Conservation (phyloP, 768 basidiomycete species). For the Leccinum imitatum region DNA sequence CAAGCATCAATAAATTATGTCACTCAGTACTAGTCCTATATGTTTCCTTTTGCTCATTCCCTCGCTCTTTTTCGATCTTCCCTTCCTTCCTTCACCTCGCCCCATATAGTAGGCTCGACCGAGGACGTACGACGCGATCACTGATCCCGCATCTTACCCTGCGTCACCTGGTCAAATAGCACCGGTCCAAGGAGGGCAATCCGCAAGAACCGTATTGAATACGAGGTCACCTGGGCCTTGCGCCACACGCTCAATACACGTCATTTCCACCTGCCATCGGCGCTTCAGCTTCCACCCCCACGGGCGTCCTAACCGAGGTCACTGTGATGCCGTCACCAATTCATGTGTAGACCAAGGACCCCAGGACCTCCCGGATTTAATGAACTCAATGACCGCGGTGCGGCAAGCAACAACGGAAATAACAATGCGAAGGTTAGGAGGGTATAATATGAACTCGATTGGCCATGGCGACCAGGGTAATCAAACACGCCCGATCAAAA, state of each 20-base stretch:
- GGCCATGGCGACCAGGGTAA: not conserved
- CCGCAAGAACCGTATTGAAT: not conserved
- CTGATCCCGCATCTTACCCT: not conserved
- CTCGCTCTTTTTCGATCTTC: not conserved
- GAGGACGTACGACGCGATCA: not conserved
- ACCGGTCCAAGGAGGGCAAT: not conserved
- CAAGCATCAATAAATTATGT: not conserved
- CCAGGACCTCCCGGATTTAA: not conserved
- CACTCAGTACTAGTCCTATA: not conserved
- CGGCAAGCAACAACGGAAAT: not conserved
- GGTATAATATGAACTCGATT: not conserved
- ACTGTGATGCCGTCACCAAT: not conserved
- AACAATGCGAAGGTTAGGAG: not conserved
- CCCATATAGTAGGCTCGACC: not conserved
- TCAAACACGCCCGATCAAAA: not conserved
- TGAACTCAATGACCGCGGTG: not conserved
- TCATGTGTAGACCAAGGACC: not conserved
- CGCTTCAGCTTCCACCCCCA: not conserved
- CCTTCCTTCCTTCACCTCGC: not conserved
- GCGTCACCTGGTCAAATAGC: not conserved
- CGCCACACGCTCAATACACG: not conserved
- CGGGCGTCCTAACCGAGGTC: not conserved
- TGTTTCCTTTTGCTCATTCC: not conserved
- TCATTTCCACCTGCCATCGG: not conserved
- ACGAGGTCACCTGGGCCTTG: not conserved